phyloP scores from a whole-genome alignment of 2,329 filamentous ascomycete species.

The Cladosporium sp. region DNA sequence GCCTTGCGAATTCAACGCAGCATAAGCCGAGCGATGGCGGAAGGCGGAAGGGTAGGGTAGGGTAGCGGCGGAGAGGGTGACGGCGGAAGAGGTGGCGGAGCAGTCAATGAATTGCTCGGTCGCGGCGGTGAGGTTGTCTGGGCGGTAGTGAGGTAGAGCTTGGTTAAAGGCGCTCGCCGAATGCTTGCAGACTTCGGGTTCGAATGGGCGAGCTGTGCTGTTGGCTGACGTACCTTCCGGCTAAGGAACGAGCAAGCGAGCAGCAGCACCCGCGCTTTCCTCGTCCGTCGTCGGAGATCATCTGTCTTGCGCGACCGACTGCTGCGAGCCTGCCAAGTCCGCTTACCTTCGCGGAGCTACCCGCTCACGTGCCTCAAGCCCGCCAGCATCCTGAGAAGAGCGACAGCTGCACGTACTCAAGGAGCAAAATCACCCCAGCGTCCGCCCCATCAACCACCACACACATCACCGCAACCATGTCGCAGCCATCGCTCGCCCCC shows the following conservation, averaged over 20 bases:
- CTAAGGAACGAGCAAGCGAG: neutral
- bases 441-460: conserved; percentile 28
- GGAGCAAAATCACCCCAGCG: conserved; percentile 16
- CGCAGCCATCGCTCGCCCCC: conserved; percentile 70
- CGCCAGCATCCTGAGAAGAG: conserved; percentile 21
- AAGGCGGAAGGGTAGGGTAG: neutral
- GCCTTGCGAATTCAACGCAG: conserved; percentile 20
- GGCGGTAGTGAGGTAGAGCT: conserved; percentile 15
- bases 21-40: conserved; percentile 17
- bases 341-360: conserved; percentile 3
- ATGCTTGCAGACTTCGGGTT: neutral
- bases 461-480: conserved; percentile 56
- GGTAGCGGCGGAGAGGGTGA: neutral
- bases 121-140: conserved; percentile 7
- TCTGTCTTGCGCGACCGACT: neutral
- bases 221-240: neutral
- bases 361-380: conserved; percentile 8
- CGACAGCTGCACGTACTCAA: conserved; percentile 16
- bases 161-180: conserved; percentile 1
- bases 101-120: conserved; percentile 6
- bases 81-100: neutral
- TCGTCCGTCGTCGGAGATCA: neutral
- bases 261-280: neutral
- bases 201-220: neutral
- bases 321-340: conserved; percentile 11